Evolutionary conservation across 768 basidiomycete species (phyloP), one percentile per base, ranked within the genome.

Genomic region (Mycena haematopus): DNA sequence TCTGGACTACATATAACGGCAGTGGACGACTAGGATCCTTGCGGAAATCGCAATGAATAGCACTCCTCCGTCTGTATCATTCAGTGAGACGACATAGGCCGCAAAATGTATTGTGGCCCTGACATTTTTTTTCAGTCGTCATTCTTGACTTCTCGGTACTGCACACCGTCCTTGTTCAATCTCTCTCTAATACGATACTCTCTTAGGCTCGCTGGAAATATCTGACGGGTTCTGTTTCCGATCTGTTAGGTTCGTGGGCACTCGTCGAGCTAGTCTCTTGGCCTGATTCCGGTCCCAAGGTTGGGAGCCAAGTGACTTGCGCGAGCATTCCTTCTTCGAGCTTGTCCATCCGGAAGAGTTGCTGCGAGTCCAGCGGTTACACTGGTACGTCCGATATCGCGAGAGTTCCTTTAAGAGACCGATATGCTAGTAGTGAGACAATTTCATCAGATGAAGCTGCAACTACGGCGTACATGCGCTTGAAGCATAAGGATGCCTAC

Each of bases 261-360:
- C 50, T 21, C 36, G 15, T 38, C 19, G 44, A 13, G 52, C 47
- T 15, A 42, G 13, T 19, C 19, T 56, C 15, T 50, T 45, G 21
- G 2, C n/a, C 31, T 46, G 47, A 62, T 1, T 62, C 25, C 3
- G 11, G 25, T 19, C 6, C 24, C 22, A 69, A 92, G 91, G 91
- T 52, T 93, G 81, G 69, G 91, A 93, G 67, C 88, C 90, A 9
- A 77, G 79, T 54, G 91, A 93, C 68, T 80, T 92, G 63, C 79
- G 90, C 56, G 89, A 89, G 2, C 80, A 77, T 35, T 84, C 90
- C 4, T 90, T 88, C 2, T 78, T 92, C 46, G 85, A 90, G 56
- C 87, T 93, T 63, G 90, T 91, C 29, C 92, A 93, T 71, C 91
- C 91, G 2, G 92, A 93, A 54, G 91, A 93, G 71, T 87, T 87